These are phyloP conservation scores for Chlamydomonas schloesseri DNA, from an alignment of 139 green algal genomes.

Conservation along the genomic window DNA sequence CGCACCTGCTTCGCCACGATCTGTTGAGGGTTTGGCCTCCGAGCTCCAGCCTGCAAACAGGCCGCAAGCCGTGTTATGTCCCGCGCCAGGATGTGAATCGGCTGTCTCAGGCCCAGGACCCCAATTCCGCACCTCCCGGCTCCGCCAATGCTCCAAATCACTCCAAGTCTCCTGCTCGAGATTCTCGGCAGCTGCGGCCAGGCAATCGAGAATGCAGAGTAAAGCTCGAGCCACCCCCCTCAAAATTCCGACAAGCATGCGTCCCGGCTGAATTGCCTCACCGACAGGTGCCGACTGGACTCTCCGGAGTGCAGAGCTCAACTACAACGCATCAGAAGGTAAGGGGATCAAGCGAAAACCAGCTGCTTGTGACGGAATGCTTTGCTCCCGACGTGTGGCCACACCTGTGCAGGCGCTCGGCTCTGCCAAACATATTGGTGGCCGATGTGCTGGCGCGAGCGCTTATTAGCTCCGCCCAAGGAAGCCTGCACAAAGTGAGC, in stretches of 20 bases:
- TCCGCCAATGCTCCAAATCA: slow-evolving; percentile 19
- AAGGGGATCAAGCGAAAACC: background rate
- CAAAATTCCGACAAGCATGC: background rate
- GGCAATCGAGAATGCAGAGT: background rate
- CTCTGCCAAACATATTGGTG: no score
- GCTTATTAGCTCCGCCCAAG: no score
- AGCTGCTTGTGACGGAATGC: no score
- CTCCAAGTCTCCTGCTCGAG: background rate
- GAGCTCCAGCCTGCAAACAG: no score
- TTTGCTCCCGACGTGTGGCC: no score
- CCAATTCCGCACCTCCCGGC: background rate
- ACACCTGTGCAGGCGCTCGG: no score
- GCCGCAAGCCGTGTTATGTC: background rate
- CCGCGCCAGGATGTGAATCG: background rate
- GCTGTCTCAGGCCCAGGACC: no score
- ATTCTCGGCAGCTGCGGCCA: background rate
- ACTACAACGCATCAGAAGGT: background rate
- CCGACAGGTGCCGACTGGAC: background rate
- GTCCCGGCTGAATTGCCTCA: background rate
- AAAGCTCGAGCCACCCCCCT: background rate
- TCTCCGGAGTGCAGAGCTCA: background rate
- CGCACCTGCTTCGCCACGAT: background rate
- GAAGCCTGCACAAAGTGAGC: no score
- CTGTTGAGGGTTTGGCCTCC: background rate
- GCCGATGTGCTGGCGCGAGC: no score